A percentile compares a stretch with the other conserved stretches of the same genome.
Evolutionary conservation across 2,329 filamentous ascomycete species (phyloP).

Genomic region (Aspergillus fumigatus): DNA sequence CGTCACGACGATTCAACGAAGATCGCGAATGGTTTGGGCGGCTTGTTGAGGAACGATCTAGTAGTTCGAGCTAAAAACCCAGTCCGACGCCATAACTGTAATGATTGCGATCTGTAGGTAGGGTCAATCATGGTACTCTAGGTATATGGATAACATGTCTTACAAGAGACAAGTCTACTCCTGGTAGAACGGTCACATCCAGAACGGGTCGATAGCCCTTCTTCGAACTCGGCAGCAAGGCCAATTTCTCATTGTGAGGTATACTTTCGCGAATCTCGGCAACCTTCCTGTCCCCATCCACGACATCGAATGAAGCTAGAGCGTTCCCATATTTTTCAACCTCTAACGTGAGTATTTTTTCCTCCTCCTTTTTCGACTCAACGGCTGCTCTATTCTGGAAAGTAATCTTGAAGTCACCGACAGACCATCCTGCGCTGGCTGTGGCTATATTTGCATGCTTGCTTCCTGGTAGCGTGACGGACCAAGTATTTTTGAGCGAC

Average conservation of each 20-base stretch:
- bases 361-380: constrained; percentile 12
- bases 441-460: constrained; percentile 13
- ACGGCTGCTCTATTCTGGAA: constrained; percentile 21
- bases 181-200: constrained; percentile 20
- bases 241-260: constrained; percentile 13
- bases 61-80: constrained; percentile 15
- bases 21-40: background rate
- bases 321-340: constrained; percentile 14
- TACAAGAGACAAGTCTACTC: constrained; percentile 24
- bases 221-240: constrained; percentile 13
- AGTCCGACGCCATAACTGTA: constrained; percentile 18
- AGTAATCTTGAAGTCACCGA: constrained; percentile 15
- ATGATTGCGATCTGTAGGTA: constrained; percentile 13
- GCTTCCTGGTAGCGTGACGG: constrained; percentile 21
- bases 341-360: constrained; percentile 16
- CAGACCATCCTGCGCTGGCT: constrained; percentile 2
- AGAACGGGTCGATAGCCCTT: constrained; percentile 20
- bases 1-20: background rate
- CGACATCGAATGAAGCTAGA: constrained; percentile 15
- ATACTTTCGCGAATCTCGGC: constrained; percentile 17
- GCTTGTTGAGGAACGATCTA: background rate
- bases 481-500: constrained; percentile 13
- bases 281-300: constrained; percentile 19
- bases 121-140: background rate
- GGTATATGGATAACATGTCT: background rate